Base-by-base conservation (phyloP, 345 rosid species). In the Citrus australasica region DNA sequence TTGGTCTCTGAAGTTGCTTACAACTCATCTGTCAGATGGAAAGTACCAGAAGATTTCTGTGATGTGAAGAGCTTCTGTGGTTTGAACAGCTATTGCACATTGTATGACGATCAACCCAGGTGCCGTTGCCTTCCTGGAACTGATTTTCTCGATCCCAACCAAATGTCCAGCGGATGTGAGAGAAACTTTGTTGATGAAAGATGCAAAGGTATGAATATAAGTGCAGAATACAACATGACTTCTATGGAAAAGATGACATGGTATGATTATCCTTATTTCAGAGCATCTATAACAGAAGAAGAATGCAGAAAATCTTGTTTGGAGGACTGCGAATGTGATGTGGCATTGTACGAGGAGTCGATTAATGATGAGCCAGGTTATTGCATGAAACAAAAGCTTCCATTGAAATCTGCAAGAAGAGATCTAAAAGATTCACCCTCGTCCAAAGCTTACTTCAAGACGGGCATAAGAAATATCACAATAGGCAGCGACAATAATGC, bases 101-200 rank as follows among this genome's bases (percentile, higher is more conserved):
- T 25, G 17, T 11, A 61, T 61, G 77, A 40, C 24, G 19, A 60
- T 14, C 37, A 25, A 74, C 56, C 58, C 9, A 28, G 0, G 14
- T 74, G 77, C 13, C 25, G 56, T 7, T 74, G 77, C 10, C 35
- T 74, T 74, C 77, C 77, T 38, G 68, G 77, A 14, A 74, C 77
- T 27, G 24, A 14, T 37, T 38, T 2, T 60, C 17, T 9, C 0
- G 68, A 60, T 14, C 13, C 68, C 8, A 7, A 24, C 7, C 56
- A 74, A 40, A 8, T 0, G 8, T 3, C 16, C 40, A 4, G 1
- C 28, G 77, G 77, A 8, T 74, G 77, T 35, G 5, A 40, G 37
- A 25, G 68, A 4, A 60, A 74, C 5, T 74, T 74, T 0, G 13
- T 6, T 0, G 58, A 60, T 0, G 56, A 74, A 19, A 24, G 37